Conservation (phyloP, 2,329 filamentous ascomycete genomes). For the Ceratocystis alfenasii region DNA sequence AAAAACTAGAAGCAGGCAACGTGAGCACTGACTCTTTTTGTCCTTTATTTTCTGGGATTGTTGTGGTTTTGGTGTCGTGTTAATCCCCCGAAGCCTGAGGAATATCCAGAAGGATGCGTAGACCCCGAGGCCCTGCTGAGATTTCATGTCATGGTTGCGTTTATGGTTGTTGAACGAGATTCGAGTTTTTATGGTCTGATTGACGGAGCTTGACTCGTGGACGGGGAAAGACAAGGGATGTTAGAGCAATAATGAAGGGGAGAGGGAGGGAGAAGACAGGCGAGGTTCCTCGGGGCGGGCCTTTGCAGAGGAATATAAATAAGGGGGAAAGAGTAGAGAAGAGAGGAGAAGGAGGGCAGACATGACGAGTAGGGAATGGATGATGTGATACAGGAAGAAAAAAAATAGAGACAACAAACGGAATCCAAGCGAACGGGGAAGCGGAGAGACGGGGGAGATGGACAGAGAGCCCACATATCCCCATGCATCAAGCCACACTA, state of each 20-base stretch:
- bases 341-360: background rate
- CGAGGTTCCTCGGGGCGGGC: background rate
- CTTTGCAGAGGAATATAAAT: background rate
- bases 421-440: background rate
- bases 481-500: background rate
- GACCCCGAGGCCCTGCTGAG: slow-evolving; percentile 2
- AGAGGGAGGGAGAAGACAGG: background rate
- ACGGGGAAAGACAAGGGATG: background rate
- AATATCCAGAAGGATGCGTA: background rate
- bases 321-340: background rate
- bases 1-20: background rate
- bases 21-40: slow-evolving; percentile 2
- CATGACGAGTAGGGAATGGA: background rate
- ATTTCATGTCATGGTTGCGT: background rate
- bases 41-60: background rate
- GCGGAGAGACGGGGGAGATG: background rate
- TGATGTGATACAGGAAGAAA: slow-evolving; percentile 1
- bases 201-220: background rate
- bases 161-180: background rate
- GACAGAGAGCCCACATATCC: background rate
- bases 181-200: background rate
- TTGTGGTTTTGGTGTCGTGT: slow-evolving; percentile 6
- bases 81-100: background rate
- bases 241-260: background rate
- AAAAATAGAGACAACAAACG: background rate